These are phyloP conservation scores for Cytospora chrysosperma DNA, from an alignment of 2,329 filamentous ascomycete species.

Conservation along the genomic window DNA sequence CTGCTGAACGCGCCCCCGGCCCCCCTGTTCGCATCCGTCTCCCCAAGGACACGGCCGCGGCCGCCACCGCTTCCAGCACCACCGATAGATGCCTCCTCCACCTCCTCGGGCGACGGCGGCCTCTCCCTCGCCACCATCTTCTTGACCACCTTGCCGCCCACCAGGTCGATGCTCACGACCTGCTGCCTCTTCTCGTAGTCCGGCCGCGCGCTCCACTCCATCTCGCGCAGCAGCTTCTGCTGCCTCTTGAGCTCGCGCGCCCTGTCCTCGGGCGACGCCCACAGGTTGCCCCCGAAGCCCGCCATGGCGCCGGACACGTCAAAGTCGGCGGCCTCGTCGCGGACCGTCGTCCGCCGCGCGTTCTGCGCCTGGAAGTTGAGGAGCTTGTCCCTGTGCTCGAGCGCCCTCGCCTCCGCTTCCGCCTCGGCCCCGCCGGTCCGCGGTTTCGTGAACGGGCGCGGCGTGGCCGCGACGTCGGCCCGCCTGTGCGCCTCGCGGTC, in stretches of 20 bases:
- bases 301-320: conserved; percentile 48
- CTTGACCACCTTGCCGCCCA: conserved; percentile 72
- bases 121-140: conserved; percentile 65
- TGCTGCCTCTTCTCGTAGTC: conserved; percentile 88
- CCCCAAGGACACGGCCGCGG: conserved; percentile 35
- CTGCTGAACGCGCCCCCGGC: conserved; percentile 62
- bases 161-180: conserved; percentile 81
- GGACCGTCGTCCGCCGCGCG: conserved; percentile 76
- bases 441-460: conserved; percentile 58
- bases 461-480: conserved; percentile 62
- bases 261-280: conserved; percentile 80
- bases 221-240: conserved; percentile 77
- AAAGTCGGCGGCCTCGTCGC: conserved; percentile 75
- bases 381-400: conserved; percentile 77
- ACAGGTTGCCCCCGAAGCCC: conserved; percentile 61
- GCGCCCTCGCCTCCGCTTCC: conserved; percentile 66
- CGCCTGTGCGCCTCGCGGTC: conserved; percentile 71
- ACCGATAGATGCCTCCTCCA: conserved; percentile 33
- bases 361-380: conserved; percentile 84
- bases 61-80: conserved; percentile 26
- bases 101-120: conserved; percentile 52
- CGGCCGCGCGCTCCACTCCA: conserved; percentile 81
- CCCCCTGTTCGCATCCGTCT: conserved; percentile 38
- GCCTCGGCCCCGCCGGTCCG: conserved; percentile 42
- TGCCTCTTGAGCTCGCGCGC: conserved; percentile 82